Conservation (phyloP, 2,329 filamentous ascomycete genomes). For the Sporothrix variecibatus region DNA sequence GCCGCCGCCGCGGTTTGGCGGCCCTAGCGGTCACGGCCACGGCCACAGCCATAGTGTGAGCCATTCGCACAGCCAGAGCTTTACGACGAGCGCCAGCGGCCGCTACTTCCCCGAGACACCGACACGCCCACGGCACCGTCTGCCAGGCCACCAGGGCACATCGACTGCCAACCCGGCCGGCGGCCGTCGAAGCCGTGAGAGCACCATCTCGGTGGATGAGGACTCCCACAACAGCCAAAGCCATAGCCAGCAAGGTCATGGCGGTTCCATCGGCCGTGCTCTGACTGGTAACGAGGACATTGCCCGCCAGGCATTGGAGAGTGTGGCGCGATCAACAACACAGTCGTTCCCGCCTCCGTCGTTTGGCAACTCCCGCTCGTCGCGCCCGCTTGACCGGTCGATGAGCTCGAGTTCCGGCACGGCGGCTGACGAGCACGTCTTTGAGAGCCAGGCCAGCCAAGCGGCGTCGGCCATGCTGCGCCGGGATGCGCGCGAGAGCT, state of each 20-base stretch:
- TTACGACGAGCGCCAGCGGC: slow-evolving; percentile 28
- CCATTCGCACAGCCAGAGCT: slow-evolving; percentile 14
- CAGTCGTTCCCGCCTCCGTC: slow-evolving; percentile 32
- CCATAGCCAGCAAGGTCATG: background rate
- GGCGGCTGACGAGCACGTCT: slow-evolving; percentile 51
- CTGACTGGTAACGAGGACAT: slow-evolving; percentile 51
- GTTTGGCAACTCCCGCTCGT: slow-evolving; percentile 33
- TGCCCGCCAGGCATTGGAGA: slow-evolving; percentile 55
- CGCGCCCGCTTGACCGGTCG: slow-evolving; percentile 24
- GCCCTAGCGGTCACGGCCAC: background rate
- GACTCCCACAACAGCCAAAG: slow-evolving; percentile 1
- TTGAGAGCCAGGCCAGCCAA: slow-evolving; percentile 75
- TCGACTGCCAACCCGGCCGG: slow-evolving; percentile 26
- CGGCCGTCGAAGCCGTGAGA: slow-evolving; percentile 74
- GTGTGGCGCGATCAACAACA: slow-evolving; percentile 44
- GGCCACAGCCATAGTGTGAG: slow-evolving; percentile 20
- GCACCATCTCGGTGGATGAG: slow-evolving; percentile 74
- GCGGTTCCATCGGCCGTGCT: background rate
- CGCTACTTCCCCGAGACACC: slow-evolving; percentile 52
- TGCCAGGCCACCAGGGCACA: slow-evolving; percentile 28
- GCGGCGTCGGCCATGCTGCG: slow-evolving; percentile 75
- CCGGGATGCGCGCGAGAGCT: slow-evolving; percentile 56
- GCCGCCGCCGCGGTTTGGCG: slow-evolving; percentile 44
- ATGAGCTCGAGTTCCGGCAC: background rate
- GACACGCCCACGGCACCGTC: slow-evolving; percentile 31